Evolutionary conservation across 148 eudicot genomes (phyloP).

Genomic region (Rhododendron ovatum): DNA sequence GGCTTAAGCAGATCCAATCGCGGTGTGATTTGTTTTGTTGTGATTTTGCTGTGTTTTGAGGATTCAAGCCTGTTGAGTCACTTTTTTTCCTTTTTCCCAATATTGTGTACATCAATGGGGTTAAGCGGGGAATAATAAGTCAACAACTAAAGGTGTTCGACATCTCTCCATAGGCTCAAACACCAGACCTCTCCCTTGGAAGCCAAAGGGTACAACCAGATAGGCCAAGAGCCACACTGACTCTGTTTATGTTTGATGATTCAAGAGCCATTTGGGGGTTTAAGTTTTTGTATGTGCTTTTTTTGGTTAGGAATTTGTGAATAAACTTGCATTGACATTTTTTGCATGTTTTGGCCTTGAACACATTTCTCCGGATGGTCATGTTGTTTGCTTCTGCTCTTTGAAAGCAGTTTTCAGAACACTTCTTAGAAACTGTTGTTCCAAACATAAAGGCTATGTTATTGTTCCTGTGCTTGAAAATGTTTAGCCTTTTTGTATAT

Average conservation of each 20-base stretch:
- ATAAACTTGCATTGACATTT: not conserved
- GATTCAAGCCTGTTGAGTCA: not conserved
- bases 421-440: not conserved
- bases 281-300: not conserved
- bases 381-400: not conserved
- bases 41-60: not conserved
- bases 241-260: not conserved
- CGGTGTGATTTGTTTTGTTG: not conserved
- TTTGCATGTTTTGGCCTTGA: not conserved
- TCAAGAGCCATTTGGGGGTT: no score
- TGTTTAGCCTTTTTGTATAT: not conserved
- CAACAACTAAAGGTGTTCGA: not conserved
- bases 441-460: not conserved
- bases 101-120: no score
- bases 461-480: not conserved
- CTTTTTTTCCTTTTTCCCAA: not conserved
- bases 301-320: not conserved
- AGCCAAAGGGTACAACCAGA: not conserved
- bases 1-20: not conserved
- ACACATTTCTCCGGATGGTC: not conserved
- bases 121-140: no score
- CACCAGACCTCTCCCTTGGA: not conserved
- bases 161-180: not conserved
- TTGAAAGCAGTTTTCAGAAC: not conserved
- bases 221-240: no score